These are phyloP conservation scores for Sarcomyxa edulis DNA, from an alignment of 768 basidiomycete species.

Conservation along the genomic window DNA sequence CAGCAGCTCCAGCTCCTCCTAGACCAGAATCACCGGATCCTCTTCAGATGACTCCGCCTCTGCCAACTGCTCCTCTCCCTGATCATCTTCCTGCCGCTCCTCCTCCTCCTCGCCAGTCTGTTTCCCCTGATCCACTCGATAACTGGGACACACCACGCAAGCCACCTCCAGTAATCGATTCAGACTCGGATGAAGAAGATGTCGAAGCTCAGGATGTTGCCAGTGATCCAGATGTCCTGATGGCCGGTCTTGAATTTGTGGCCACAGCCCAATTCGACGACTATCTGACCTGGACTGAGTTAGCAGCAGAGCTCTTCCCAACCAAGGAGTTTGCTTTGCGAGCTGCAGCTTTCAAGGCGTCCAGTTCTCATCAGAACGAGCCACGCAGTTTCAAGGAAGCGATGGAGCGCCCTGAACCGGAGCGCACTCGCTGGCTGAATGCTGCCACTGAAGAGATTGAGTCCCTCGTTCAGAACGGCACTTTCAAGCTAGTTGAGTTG, in stretches of 20 bases:
- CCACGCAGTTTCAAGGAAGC: conserved; percentile 15
- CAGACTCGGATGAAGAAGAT: too few species aligned
- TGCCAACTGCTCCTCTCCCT: too few species aligned
- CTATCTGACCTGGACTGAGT: neutral
- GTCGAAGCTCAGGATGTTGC: too few species aligned
- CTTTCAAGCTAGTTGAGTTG: conserved; percentile 28
- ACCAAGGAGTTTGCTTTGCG: conserved; percentile 2
- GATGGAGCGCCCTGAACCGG: conserved; percentile 12
- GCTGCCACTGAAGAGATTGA: conserved; percentile 24
- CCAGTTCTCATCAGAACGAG: conserved; percentile 10
- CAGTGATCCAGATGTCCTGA: neutral
- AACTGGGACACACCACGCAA: neutral
- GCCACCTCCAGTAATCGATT: neutral
- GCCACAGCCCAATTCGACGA: neutral
- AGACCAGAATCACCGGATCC: too few species aligned
- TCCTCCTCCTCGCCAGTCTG: too few species aligned
- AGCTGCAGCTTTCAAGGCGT: too few species aligned
- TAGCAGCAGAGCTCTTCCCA: neutral
- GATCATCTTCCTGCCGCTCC: too few species aligned
- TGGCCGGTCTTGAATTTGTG: neutral
- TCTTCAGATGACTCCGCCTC: too few species aligned
- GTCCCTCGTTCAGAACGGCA: conserved; percentile 17
- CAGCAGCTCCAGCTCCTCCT: neutral
- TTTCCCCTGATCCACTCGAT: conserved; percentile 5
- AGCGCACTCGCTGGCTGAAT: conserved; percentile 14